Percentiles rank a stretch among this genome's conserved stretches.
phyloP scores from a whole-genome alignment of 2,329 filamentous ascomycete species.

The Pseudonectria foliicola region DNA sequence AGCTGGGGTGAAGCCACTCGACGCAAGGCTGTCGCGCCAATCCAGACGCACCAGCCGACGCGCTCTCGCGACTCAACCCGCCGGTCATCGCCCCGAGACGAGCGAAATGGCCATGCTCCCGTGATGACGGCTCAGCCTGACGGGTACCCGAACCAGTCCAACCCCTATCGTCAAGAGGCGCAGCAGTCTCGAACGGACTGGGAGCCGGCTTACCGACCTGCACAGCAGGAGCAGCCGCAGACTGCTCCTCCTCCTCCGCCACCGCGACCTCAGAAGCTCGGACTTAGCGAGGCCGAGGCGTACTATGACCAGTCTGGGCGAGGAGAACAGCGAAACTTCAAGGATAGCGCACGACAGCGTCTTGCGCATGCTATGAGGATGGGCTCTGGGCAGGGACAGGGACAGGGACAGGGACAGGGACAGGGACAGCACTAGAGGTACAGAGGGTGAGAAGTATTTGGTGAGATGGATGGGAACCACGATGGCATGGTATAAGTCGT shows the following conservation, averaged over 20 bases:
- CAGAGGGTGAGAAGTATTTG: neutral
- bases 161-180: constrained; percentile 14
- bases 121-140: constrained; percentile 14
- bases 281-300: constrained; percentile 26
- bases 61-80: constrained; percentile 15
- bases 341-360: constrained; percentile 27
- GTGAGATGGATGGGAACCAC: no score
- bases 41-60: constrained; percentile 5
- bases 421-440: constrained; percentile 33
- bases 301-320: constrained; percentile 25
- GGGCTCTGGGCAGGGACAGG: constrained; percentile 42
- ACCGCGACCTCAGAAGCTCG: constrained; percentile 31
- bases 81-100: constrained; percentile 15
- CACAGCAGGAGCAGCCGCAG: constrained; percentile 7
- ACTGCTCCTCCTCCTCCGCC: constrained; percentile 28
- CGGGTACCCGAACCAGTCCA: constrained; percentile 11
- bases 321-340: constrained; percentile 7
- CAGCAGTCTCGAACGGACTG: constrained; percentile 21
- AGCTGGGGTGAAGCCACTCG: constrained; percentile 5
- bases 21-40: constrained; percentile 12
- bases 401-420: constrained; percentile 36
- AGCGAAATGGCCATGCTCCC: constrained; percentile 16
- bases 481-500: no score
- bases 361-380: constrained; percentile 28
- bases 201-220: constrained; percentile 22